phyloP scores from a whole-genome alignment of 768 basidiomycete species.

The Boletus patriciae region DNA sequence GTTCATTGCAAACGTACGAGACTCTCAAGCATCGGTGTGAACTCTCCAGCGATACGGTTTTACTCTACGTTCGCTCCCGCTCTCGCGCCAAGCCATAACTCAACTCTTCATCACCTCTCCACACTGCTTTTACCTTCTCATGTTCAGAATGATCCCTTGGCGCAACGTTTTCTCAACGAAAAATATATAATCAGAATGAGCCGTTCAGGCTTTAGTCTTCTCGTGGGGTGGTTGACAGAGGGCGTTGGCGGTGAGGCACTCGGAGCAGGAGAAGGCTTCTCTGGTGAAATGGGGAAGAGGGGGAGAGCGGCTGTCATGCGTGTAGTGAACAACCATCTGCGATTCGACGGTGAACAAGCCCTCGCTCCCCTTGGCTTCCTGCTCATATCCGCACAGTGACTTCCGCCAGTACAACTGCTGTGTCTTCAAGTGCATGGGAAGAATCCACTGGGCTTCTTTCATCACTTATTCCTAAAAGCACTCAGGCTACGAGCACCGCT shows the following conservation, averaged over 20 bases:
- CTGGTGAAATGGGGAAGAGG: constrained; percentile 78
- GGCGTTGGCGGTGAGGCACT: constrained; percentile 84
- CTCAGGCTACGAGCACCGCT: constrained; percentile 38
- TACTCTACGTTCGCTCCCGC: constrained; percentile 68
- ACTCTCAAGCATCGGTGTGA: constrained; percentile 12
- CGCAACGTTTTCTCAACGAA: constrained; percentile 83
- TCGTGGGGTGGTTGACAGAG: constrained; percentile 96
- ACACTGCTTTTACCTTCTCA: constrained; percentile 81
- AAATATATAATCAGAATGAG: constrained; percentile 91
- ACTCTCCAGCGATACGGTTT: constrained; percentile 65
- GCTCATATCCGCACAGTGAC: constrained; percentile 53
- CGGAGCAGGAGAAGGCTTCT: constrained; percentile 76
- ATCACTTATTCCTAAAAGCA: constrained; percentile 66
- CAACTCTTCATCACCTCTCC: constrained; percentile 73
- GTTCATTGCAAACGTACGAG: neutral
- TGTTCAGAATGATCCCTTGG: constrained; percentile 78
- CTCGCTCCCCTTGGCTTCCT: constrained; percentile 1
- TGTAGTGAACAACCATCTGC: constrained; percentile 91
- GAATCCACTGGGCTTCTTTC: constrained; percentile 84
- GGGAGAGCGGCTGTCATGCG: constrained; percentile 89
- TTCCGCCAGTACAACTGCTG: constrained; percentile 61
- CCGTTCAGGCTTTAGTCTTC: constrained; percentile 84
- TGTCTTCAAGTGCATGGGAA: constrained; percentile 72
- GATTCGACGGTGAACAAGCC: constrained; percentile 72
- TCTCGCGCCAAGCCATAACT: constrained; percentile 62